Evolutionary conservation across 257 asterid genomes (phyloP), one percentile per base, ranked within the genome.

Genomic region (Handroanthus guayacan): DNA sequence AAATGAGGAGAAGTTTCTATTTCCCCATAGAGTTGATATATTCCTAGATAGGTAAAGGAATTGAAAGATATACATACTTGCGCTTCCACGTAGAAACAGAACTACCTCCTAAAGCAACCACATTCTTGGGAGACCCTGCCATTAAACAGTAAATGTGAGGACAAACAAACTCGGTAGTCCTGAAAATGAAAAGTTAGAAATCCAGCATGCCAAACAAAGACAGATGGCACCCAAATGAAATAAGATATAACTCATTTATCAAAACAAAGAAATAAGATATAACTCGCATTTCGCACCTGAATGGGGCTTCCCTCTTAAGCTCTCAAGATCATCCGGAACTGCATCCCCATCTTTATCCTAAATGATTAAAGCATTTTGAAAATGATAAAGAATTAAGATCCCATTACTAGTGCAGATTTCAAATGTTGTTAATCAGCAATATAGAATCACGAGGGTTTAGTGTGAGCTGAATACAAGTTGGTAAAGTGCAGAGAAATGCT

Each of bases 21-120:
- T 12, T 48, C 31, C 68, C 67, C 3, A 41, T 39, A 50, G 25
- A 62, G 75, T 51, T 78, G 69, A 45, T 51, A 75, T 17, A 50
- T 62, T 70, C 31, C 44, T 56, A 62, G 74, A 74, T n/a, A 56
- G 4, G 18, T 43, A 66, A 81, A 48, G 36, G 36, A 78, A 63
- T 2, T 38, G 50, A 73, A 78, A 51, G 34, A 64, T 43, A 76
- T 64, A 74, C 87, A 65, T 87, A 94, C 98, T 94, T 94, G 85
- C 82, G 96, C 78, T 91, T 94, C 98, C 98, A 94, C 86, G 87
- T 89, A 31, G 97, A 48, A 48, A 81, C 84, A 45, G 88, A 55
- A 79, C 86, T 64, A 43, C 89, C 82, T 68, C 85, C 91, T 57
- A 83, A 64, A 67, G 83, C 76, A 70, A 65, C 75, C 72, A 76